Conservation (phyloP, 139 green algal species). For the Chlorella vulgaris region DNA sequence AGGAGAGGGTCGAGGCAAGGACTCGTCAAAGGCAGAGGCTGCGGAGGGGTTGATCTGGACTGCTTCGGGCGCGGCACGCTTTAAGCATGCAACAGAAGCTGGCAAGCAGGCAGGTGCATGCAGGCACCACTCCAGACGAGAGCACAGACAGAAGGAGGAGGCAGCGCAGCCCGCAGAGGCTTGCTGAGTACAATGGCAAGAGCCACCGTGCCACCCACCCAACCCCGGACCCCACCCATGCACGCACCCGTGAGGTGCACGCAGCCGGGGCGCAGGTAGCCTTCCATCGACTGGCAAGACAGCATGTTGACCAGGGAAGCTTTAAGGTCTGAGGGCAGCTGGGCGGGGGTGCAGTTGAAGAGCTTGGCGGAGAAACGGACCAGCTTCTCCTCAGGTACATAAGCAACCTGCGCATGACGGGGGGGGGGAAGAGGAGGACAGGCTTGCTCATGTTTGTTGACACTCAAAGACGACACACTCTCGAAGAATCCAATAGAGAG, state of each 20-base stretch:
- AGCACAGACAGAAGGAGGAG: too few species aligned
- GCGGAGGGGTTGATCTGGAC: too few species aligned
- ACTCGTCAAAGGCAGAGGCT: neutral
- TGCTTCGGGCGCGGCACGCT: too few species aligned
- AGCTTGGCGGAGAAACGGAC: slow-evolving; percentile 75
- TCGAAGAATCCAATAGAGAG: too few species aligned
- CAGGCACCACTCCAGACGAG: too few species aligned
- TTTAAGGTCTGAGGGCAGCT: slow-evolving; percentile 66
- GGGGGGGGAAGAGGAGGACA: neutral
- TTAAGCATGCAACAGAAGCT: too few species aligned
- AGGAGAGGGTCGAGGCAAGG: neutral
- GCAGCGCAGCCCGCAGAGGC: too few species aligned
- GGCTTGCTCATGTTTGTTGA: neutral
- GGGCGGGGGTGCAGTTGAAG: slow-evolving; percentile 78
- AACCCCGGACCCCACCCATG: neutral
- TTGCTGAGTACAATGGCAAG: too few species aligned
- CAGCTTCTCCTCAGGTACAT: slow-evolving; percentile 44
- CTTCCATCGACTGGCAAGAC: slow-evolving; percentile 57
- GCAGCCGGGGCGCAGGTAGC: slow-evolving; percentile 80
- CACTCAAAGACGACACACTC: too few species aligned
- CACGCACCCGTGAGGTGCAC: slow-evolving; percentile 63
- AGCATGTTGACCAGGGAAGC: slow-evolving; percentile 55
- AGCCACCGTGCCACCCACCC: neutral
- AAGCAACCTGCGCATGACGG: slow-evolving; percentile 4
- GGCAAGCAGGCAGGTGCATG: too few species aligned